These are phyloP conservation scores for Geotrichum phurueaensis DNA, from an alignment of 1,139 yeast genomes.

Conservation along the genomic window DNA sequence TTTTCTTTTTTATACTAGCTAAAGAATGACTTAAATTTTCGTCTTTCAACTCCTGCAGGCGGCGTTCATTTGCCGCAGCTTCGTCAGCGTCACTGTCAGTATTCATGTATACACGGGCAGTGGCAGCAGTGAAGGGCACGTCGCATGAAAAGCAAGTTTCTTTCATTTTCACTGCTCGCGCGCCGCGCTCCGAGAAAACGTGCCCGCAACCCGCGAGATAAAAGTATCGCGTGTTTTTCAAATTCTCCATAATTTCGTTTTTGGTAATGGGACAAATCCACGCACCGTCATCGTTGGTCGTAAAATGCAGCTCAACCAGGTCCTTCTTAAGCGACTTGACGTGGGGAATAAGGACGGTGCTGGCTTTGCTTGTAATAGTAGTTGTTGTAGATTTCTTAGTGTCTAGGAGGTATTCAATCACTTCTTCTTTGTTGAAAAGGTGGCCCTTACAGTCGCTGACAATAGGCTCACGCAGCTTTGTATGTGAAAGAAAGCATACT, in stretches of 20 bases:
- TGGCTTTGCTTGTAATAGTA: background rate
- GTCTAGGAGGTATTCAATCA: conserved; percentile 51
- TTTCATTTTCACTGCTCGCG: conserved; percentile 28
- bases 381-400: conserved; percentile 30
- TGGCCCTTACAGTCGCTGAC: conserved; percentile 70
- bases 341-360: conserved; percentile 2
- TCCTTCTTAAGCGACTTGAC: conserved; percentile 36
- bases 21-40: background rate
- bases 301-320: conserved; percentile 43
- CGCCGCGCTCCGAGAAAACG: conserved; percentile 41
- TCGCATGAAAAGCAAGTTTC: conserved; percentile 11
- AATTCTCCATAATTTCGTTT: conserved; percentile 34
- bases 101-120: conserved; percentile 35
- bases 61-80: background rate
- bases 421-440: conserved; percentile 62
- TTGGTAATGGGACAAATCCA: conserved; percentile 53
- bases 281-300: conserved; percentile 25
- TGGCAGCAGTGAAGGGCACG: background rate
- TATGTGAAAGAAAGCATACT: conserved; percentile 42
- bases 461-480: conserved; percentile 43
- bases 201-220: conserved; percentile 54
- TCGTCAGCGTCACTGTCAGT: conserved; percentile 14
- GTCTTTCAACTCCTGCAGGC: background rate
- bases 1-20: background rate
- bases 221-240: conserved; percentile 38